phyloP scores from a whole-genome alignment of 345 rosid genomes.

The Kernera saxatilis region DNA sequence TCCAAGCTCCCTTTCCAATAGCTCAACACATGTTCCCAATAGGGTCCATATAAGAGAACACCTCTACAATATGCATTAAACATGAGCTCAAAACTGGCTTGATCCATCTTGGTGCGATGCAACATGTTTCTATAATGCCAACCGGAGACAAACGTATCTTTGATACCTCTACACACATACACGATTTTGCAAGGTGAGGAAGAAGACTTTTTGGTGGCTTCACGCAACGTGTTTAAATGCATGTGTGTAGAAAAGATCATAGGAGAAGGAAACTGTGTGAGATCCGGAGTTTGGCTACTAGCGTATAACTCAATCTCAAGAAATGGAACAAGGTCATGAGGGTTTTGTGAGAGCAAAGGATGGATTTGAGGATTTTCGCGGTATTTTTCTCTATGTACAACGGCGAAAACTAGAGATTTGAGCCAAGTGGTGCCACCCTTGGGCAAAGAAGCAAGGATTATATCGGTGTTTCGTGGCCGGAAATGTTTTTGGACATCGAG shows the following conservation, averaged over 20 bases:
- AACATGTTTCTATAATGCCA: constrained; percentile 31
- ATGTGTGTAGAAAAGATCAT: constrained; percentile 38
- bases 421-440: constrained; percentile 69
- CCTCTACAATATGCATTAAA: constrained; percentile 30
- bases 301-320: constrained; percentile 30
- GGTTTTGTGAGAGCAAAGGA: constrained; percentile 47
- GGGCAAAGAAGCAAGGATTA: constrained; percentile 48
- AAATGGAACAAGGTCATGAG: constrained; percentile 60
- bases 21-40: constrained; percentile 52
- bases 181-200: constrained; percentile 42
- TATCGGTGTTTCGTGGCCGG: constrained; percentile 37
- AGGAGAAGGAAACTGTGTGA: constrained; percentile 32
- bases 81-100: constrained; percentile 30
- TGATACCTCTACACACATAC: constrained; percentile 47
- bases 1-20: constrained; percentile 55
- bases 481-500: constrained; percentile 37
- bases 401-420: constrained; percentile 44
- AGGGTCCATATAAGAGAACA: constrained; percentile 43
- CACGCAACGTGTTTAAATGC: constrained; percentile 27
- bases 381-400: constrained; percentile 32
- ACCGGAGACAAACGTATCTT: constrained; percentile 34
- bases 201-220: constrained; percentile 13
- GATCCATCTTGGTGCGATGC: constrained; percentile 26
- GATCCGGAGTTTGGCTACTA: constrained; percentile 18
- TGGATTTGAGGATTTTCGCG: constrained; percentile 23